Conservation (phyloP, 1,284 basidiomycete species). For the Pterula multifida region DNA sequence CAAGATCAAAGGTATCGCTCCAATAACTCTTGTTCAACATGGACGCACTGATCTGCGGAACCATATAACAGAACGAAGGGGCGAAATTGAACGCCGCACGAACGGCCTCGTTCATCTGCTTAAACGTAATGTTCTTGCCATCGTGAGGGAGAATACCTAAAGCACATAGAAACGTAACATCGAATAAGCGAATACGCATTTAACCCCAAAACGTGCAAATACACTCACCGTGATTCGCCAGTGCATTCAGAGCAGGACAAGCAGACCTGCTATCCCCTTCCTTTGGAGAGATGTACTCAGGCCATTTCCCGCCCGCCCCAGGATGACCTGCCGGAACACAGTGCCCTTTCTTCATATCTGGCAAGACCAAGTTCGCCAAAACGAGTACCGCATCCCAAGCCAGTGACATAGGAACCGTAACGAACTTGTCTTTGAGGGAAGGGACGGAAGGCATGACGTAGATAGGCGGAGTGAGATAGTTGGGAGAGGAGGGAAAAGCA, state of each 20-base stretch:
- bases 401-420: conserved; percentile 17
- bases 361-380: conserved; percentile 41
- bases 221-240: conserved; percentile 61
- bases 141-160: conserved; percentile 56
- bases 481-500: neutral
- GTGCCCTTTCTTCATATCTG: conserved; percentile 32
- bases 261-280: conserved; percentile 54
- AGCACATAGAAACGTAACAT: neutral
- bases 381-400: conserved; percentile 44
- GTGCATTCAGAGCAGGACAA: conserved; percentile 61
- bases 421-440: neutral
- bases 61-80: conserved; percentile 51
- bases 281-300: conserved; percentile 42
- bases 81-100: conserved; percentile 57
- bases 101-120: conserved; percentile 34
- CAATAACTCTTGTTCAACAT: conserved; percentile 43
- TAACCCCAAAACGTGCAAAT: too few relatives aligned
- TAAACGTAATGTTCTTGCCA: conserved; percentile 57
- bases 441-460: neutral
- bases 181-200: neutral
- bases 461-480: neutral
- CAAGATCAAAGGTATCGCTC: conserved; percentile 48
- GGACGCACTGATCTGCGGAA: conserved; percentile 44
- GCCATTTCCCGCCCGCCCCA: conserved; percentile 59
- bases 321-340: conserved; percentile 46